These are phyloP conservation scores for Didymella pinodella DNA, from an alignment of 2,329 filamentous ascomycete species.

Conservation along the genomic window DNA sequence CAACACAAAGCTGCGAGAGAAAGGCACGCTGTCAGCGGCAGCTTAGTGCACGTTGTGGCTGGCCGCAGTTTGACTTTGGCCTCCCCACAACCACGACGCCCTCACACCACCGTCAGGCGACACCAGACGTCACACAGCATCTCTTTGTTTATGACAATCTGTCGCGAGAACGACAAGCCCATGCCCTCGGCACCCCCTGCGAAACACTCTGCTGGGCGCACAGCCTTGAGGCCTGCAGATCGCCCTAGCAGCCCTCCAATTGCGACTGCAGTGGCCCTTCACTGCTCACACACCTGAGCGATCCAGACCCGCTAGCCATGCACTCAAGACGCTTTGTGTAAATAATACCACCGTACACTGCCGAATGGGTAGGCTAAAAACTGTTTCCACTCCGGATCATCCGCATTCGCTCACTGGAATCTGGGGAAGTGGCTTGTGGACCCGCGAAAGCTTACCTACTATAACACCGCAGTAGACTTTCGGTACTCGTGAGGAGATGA, in stretches of 20 bases:
- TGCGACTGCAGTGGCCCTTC: slow-evolving; percentile 6
- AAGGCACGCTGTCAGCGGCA: slow-evolving; percentile 13
- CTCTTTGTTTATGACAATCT: slow-evolving; percentile 18
- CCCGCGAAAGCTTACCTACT: slow-evolving; percentile 12
- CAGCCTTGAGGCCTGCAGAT: slow-evolving; percentile 15
- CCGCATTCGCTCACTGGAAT: slow-evolving; percentile 10
- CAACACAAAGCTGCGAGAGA: background rate
- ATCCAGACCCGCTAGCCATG: slow-evolving; percentile 15
- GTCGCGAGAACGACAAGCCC: slow-evolving; percentile 6
- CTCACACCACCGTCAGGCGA: slow-evolving; percentile 20
- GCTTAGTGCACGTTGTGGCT: slow-evolving; percentile 17
- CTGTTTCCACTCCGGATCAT: slow-evolving; percentile 18
- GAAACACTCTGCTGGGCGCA: slow-evolving; percentile 12
- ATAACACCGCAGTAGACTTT: background rate
- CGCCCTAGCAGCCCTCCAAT: slow-evolving; percentile 14
- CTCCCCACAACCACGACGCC: slow-evolving; percentile 4
- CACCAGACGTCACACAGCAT: slow-evolving; percentile 19
- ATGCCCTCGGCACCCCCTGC: slow-evolving; percentile 17
- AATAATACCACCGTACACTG: slow-evolving; percentile 7
- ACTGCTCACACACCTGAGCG: slow-evolving; percentile 8
- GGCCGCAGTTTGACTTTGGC: slow-evolving; percentile 4
- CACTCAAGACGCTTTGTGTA: slow-evolving; percentile 11
- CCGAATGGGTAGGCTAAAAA: slow-evolving; percentile 6
- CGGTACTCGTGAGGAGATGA: background rate
- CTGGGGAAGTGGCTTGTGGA: slow-evolving; percentile 22